Conservation (phyloP, 2,329 filamentous ascomycete species). For the Ophiocordyceps camponoti-floridani region DNA sequence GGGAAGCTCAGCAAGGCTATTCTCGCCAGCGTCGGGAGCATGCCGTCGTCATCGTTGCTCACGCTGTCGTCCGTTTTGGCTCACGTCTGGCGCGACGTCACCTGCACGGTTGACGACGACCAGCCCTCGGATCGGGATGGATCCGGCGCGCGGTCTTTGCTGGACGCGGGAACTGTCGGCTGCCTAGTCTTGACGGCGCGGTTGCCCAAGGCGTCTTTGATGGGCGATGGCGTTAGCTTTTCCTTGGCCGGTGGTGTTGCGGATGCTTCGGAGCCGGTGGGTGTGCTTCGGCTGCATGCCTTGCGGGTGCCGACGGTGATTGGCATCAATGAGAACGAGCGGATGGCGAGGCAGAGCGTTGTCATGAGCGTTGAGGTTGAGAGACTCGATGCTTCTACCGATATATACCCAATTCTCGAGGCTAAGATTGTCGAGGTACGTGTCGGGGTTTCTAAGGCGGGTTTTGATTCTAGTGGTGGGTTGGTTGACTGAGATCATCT, state of each 20-base stretch:
- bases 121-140: too few species aligned
- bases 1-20: constrained; percentile 51
- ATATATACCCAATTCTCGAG: constrained; percentile 40
- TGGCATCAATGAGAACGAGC: constrained; percentile 56
- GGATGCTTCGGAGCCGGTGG: too few species aligned
- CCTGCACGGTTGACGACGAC: constrained; percentile 5
- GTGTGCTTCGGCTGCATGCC: constrained; percentile 30
- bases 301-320: constrained; percentile 50
- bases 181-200: constrained; percentile 32
- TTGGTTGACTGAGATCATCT: neutral
- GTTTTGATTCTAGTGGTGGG: too few species aligned
- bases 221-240: constrained; percentile 41
- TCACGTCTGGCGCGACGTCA: constrained; percentile 15
- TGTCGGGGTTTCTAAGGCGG: too few species aligned
- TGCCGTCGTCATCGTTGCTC: constrained; percentile 1
- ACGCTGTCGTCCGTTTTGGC: constrained; percentile 12
- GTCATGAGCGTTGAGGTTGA: constrained; percentile 46
- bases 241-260: constrained; percentile 7
- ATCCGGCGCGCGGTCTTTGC: constrained; percentile 6
- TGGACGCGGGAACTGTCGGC: constrained; percentile 17
- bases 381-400: constrained; percentile 21
- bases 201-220: constrained; percentile 51
- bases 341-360: constrained; percentile 46
- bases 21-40: constrained; percentile 24
- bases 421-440: constrained; percentile 41